These are phyloP conservation scores for Coniella vitis DNA, from an alignment of 2,329 filamentous ascomycete genomes.

Conservation along the genomic window DNA sequence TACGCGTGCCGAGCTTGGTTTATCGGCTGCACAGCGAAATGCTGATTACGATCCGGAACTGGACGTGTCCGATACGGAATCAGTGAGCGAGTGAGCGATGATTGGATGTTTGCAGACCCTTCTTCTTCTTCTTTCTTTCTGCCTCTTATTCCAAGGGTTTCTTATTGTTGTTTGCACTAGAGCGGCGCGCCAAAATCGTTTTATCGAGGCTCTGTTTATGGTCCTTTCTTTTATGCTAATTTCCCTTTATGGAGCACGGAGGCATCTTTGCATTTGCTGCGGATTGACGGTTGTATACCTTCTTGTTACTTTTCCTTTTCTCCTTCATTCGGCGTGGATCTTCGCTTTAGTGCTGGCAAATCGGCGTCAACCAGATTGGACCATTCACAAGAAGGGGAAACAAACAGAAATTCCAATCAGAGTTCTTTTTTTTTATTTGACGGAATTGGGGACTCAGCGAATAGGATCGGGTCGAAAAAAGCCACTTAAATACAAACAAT, in stretches of 20 bases:
- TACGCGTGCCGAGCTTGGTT: constrained; percentile 48
- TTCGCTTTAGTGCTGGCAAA: no score
- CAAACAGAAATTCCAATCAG: no score
- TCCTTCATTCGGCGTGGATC: no score
- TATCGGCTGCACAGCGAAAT: constrained; percentile 23
- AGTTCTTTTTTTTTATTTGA: not conserved
- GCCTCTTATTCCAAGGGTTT: not conserved
- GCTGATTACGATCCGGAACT: constrained; percentile 11
- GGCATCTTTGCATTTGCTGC: no score
- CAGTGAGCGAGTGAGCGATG: constrained; percentile 25
- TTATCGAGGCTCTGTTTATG: no score
- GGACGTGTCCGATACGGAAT: constrained; percentile 22
- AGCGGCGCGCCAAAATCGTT: no score
- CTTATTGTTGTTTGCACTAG: not conserved
- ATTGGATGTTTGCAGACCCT: not conserved
- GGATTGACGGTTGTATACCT: no score
- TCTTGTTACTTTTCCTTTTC: no score
- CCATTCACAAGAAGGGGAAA: no score
- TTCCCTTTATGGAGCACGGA: no score
- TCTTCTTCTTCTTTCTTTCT: not conserved
- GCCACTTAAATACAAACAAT: not conserved
- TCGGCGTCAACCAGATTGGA: no score
- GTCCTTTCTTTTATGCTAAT: no score
- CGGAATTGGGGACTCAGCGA: constrained; percentile 1
- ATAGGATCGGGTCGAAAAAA: constrained; percentile 2